phyloP scores from a whole-genome alignment of 768 basidiomycete species.

The Mycena kentingensis region DNA sequence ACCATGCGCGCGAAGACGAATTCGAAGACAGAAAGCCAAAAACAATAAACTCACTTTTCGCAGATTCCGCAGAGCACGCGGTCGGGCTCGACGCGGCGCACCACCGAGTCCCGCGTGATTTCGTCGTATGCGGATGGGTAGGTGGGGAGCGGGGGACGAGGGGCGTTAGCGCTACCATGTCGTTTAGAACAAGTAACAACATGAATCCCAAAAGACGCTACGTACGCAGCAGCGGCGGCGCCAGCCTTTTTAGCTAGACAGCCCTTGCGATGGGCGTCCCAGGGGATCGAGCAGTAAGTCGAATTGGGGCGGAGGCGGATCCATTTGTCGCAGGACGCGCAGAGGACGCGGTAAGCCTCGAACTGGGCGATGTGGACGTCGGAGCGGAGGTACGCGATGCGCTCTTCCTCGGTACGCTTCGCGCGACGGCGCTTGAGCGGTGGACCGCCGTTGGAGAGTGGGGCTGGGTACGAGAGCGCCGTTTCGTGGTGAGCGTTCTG shows the following conservation, averaged over 20 bases:
- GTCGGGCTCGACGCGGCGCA: slow-evolving; percentile 76
- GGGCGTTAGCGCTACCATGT: neutral
- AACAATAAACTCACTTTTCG: slow-evolving; percentile 36
- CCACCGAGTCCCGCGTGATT: slow-evolving; percentile 65
- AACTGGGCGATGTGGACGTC: slow-evolving; percentile 21
- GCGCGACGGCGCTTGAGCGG: slow-evolving; percentile 21
- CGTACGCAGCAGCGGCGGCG: too few relatives aligned
- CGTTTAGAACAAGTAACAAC: too few relatives aligned
- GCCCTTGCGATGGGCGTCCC: slow-evolving; percentile 82
- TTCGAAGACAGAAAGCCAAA: slow-evolving; percentile 1
- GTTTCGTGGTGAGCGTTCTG: neutral
- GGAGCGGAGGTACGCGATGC: slow-evolving; percentile 44
- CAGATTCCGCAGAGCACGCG: slow-evolving; percentile 70
- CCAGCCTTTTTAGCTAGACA: slow-evolving; percentile 47
- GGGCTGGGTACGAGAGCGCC: neutral
- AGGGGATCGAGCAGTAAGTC: slow-evolving; percentile 83
- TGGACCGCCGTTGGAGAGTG: slow-evolving; percentile 11
- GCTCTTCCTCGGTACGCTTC: slow-evolving; percentile 48
- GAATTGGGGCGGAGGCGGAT: slow-evolving; percentile 80
- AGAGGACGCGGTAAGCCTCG: slow-evolving; percentile 27
- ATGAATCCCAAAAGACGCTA: too few relatives aligned
- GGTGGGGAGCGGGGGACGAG: slow-evolving; percentile 30
- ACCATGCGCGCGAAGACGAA: neutral
- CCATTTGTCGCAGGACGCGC: slow-evolving; percentile 81
- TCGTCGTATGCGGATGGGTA: slow-evolving; percentile 63